These are phyloP conservation scores for Coniochaeta prunicola DNA, from an alignment of 2,329 filamentous ascomycete species.

Conservation along the genomic window DNA sequence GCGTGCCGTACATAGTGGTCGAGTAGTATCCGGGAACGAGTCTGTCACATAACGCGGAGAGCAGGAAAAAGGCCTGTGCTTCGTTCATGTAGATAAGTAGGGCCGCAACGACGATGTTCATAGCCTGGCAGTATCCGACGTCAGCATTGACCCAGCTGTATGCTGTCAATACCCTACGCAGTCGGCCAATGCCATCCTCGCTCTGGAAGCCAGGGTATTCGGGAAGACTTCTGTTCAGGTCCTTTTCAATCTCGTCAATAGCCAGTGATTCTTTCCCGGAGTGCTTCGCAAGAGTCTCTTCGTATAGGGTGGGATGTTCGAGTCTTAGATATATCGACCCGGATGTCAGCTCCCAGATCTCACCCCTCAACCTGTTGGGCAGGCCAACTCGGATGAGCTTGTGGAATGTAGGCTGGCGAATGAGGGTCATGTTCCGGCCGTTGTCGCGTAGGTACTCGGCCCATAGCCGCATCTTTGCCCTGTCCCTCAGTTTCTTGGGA, in stretches of 20 bases:
- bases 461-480: constrained; percentile 97
- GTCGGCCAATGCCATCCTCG: constrained; percentile 84
- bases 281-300: constrained; percentile 77
- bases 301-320: constrained; percentile 76
- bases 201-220: constrained; percentile 98
- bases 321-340: constrained; percentile 85
- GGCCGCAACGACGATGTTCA: constrained; percentile 99
- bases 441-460: constrained; percentile 95
- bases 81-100: constrained; percentile 98
- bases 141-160: constrained; percentile 97
- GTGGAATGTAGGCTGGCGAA: constrained; percentile 95
- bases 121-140: constrained; percentile 97
- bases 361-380: constrained; percentile 85
- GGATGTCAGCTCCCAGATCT: constrained; percentile 93
- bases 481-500: constrained; percentile 83
- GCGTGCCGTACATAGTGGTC: constrained; percentile 96
- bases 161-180: constrained; percentile 86
- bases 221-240: constrained; percentile 89
- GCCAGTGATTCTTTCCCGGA: constrained; percentile 83
- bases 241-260: constrained; percentile 98
- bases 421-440: constrained; percentile 82
- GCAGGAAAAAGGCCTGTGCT: constrained; percentile 86
- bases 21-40: constrained; percentile 96
- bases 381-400: constrained; percentile 93
- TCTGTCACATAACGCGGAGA: constrained; percentile 86